These are phyloP conservation scores for Puccinia novopanici DNA, from an alignment of 1,284 basidiomycete genomes.

Conservation along the genomic window DNA sequence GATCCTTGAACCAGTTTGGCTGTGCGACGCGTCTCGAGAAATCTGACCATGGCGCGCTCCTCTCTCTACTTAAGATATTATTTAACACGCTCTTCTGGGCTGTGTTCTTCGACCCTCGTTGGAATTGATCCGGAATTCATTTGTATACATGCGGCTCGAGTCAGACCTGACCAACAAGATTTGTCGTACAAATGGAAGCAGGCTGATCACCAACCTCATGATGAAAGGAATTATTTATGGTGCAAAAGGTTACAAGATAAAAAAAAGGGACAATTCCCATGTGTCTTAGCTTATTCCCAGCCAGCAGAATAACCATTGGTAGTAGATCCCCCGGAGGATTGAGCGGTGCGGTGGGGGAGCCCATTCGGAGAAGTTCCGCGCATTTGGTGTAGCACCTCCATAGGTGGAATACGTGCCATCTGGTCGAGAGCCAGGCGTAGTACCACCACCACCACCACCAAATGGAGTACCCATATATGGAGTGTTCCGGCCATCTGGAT, in stretches of 20 bases:
- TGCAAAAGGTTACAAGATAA: not conserved
- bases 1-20: no score
- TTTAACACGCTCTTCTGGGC: no score
- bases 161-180: no score
- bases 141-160: no score
- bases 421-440: conserved; percentile 41
- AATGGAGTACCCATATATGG: conserved; percentile 51
- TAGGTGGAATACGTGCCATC: conserved; percentile 40
- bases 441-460: conserved; percentile 25
- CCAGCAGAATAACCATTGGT: conserved; percentile 25
- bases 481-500: conserved; percentile 50
- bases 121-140: no score
- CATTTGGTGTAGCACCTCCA: conserved; percentile 44
- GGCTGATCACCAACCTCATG: no score
- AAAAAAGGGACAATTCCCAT: not conserved
- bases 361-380: conserved; percentile 39
- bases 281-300: conserved; percentile 11
- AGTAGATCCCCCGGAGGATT: conserved; percentile 28
- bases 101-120: no score
- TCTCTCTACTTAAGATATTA: no score
- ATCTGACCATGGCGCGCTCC: no score
- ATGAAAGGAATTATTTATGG: not conserved
- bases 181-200: no score
- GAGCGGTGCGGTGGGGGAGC: conserved; percentile 39
- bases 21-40: no score